Base-by-base conservation (phyloP, 805 yeast genomes). In the Saturnispora hagleri region DNA sequence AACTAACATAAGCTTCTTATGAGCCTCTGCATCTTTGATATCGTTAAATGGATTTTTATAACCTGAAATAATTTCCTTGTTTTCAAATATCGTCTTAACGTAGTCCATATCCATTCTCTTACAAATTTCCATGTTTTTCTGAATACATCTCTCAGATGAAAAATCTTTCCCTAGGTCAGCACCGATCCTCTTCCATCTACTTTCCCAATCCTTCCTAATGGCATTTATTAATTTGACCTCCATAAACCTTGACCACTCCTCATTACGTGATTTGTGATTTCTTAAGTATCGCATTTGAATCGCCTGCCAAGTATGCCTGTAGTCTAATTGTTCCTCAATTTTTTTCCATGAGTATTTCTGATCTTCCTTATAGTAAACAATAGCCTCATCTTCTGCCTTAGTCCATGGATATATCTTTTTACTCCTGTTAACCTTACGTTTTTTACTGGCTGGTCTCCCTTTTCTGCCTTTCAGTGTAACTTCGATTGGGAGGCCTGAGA, bases 271-370 rank as follows among this genome's bases (percentile, higher is more conserved):
- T 51, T 69, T 69, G 51, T 71, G 70, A 38, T 67, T 62, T 9
- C 77, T 63, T 43, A 73, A 60, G 53, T 73, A 73, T 48, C 76
- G 58, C 77, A 73, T 73, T 58, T 73, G 77, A 35, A 73, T 68
- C 2, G 76, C 74, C 57, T 72, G 76, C 75, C 75, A 71, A 15
- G 73, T 58, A 53, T 72, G 75, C 46, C 63, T 58, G 13, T 59
- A 48, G 10, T 63, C 63, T 17, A 69, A 51, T 28, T 65, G 57
- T 31, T 56, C 56, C 31, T 70, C 70, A 42, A 73, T 70, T 47
- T 63, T 62, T 41, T 66, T 66, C 76, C 76, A 73, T 20, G 74
- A 62, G 43, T 62, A 62, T 28, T 62, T 59, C 56, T 63, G 53
- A 47, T 61, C 65, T 55, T 73, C 76, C 51, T 71, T 69, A 54